Conservation (phyloP, 2,329 filamentous ascomycete genomes). For the Calonectria hongkongensis region DNA sequence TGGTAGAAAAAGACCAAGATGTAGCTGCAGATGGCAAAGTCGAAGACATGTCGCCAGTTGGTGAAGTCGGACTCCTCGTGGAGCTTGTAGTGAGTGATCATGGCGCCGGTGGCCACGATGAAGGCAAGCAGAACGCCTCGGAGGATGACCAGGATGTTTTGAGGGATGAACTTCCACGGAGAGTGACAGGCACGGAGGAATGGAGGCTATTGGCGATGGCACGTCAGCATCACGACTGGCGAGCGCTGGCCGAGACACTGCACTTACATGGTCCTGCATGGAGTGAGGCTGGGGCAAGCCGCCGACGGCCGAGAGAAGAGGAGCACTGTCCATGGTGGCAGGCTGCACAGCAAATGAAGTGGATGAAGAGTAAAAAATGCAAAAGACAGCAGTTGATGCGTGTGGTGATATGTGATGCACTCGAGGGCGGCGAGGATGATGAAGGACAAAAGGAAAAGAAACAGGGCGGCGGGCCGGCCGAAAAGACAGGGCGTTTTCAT, state of each 20-base stretch:
- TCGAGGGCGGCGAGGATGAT: constrained; percentile 31
- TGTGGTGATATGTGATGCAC: constrained; percentile 32
- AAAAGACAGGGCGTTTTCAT: background rate
- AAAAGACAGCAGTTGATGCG: background rate
- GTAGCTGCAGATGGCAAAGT: constrained; percentile 69
- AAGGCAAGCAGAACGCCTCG: constrained; percentile 66
- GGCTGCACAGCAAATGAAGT: background rate
- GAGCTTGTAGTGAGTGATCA: constrained; percentile 68
- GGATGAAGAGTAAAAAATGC: background rate
- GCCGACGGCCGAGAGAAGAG: constrained; percentile 57
- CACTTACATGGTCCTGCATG: constrained; percentile 61
- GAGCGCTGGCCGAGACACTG: background rate
- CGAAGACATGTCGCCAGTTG: constrained; percentile 66
- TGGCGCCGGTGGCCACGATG: constrained; percentile 63
- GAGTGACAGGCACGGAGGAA: constrained; percentile 72
- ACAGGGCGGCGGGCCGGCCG: background rate
- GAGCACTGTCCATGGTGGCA: constrained; percentile 58
- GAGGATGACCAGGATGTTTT: constrained; percentile 66
- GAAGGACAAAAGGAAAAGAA: constrained; percentile 30
- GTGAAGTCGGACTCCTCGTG: constrained; percentile 62
- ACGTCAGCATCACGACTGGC: constrained; percentile 39
- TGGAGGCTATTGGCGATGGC: constrained; percentile 63
- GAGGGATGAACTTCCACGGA: constrained; percentile 68
- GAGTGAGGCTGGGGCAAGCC: constrained; percentile 58
- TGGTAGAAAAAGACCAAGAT: constrained; percentile 67